Conservation (phyloP, 805 yeast genomes). For the Blastobotrys peoriensis region DNA sequence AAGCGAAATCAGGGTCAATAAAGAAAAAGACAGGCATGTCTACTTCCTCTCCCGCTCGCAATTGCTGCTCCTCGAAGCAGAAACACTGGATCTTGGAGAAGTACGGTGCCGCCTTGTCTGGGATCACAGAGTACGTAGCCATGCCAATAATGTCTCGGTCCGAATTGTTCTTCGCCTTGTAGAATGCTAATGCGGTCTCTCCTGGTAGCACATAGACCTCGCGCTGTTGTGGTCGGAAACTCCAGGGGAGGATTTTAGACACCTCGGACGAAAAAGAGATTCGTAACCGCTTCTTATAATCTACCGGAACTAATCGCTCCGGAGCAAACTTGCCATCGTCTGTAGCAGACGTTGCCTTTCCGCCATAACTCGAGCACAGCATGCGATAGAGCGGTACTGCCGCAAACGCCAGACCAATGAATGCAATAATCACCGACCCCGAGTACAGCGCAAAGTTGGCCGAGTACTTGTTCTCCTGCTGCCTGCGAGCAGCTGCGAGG, state of each 20-base stretch:
- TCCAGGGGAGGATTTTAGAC: constrained; percentile 89
- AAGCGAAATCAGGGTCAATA: constrained; percentile 91
- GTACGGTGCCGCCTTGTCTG: constrained; percentile 94
- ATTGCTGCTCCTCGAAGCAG: constrained; percentile 93
- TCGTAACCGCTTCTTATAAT: constrained; percentile 71
- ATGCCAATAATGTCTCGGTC: constrained; percentile 92
- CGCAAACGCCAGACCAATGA: constrained; percentile 74
- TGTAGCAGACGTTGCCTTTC: constrained; percentile 70
- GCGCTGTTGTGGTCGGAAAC: constrained; percentile 86
- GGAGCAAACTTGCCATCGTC: constrained; percentile 74
- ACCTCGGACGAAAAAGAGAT: constrained; percentile 91
- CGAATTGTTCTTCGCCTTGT: constrained; percentile 80
- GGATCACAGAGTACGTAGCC: constrained; percentile 97
- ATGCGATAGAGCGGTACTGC: constrained; percentile 92
- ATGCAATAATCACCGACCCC: constrained; percentile 48
- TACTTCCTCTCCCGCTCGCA: constrained; percentile 93
- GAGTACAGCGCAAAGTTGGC: constrained; percentile 15
- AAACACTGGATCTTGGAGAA: constrained; percentile 97
- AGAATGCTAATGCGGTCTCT: constrained; percentile 94
- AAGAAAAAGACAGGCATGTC: constrained; percentile 99
- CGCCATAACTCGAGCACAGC: constrained; percentile 93
- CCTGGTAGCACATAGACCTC: constrained; percentile 94
- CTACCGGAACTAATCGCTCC: constrained; percentile 83
- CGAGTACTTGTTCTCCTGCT: constrained; percentile 8
- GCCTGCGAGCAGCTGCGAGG: constrained; percentile 13